phyloP scores from a whole-genome alignment of 2,329 filamentous ascomycete genomes.

The Septoria petroselini region DNA sequence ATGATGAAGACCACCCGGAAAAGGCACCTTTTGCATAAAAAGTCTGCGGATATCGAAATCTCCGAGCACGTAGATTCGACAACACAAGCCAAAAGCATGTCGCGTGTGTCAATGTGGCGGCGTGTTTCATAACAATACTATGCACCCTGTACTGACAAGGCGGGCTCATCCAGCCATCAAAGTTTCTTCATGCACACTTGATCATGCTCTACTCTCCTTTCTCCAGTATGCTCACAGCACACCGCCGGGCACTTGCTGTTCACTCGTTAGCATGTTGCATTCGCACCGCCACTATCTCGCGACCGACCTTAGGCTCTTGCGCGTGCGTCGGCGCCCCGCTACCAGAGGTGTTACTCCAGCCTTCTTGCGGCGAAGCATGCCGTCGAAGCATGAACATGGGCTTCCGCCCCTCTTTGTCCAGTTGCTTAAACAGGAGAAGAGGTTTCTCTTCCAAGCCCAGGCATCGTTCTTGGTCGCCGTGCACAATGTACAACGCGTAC shows the following conservation, averaged over 20 bases:
- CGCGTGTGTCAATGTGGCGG: neutral
- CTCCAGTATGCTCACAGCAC: slow-evolving; percentile 16
- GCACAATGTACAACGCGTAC: slow-evolving; percentile 96
- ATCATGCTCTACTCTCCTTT: neutral
- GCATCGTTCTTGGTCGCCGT: slow-evolving; percentile 96
- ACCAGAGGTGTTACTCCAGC: slow-evolving; percentile 32
- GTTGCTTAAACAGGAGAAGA: slow-evolving; percentile 91
- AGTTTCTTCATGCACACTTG: neutral
- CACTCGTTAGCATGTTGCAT: neutral
- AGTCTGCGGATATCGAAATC: no score
- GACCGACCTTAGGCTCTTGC: slow-evolving; percentile 22
- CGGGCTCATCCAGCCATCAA: neutral
- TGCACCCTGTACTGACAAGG: slow-evolving; percentile 4
- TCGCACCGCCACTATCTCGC: neutral
- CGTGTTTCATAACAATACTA: slow-evolving; percentile 11
- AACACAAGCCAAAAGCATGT: no score
- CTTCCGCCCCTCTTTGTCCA: slow-evolving; percentile 95
- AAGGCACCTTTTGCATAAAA: no score
- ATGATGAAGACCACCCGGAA: no score
- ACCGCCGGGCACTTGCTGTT: slow-evolving; percentile 23
- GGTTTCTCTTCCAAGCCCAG: slow-evolving; percentile 89
- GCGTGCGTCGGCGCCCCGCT: slow-evolving; percentile 13
- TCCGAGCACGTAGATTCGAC: no score
- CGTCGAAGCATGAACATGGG: slow-evolving; percentile 97
- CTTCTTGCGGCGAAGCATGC: slow-evolving; percentile 51